Evolutionary conservation across 345 rosid genomes (phyloP).

Genomic region (Pugionium cornutum): DNA sequence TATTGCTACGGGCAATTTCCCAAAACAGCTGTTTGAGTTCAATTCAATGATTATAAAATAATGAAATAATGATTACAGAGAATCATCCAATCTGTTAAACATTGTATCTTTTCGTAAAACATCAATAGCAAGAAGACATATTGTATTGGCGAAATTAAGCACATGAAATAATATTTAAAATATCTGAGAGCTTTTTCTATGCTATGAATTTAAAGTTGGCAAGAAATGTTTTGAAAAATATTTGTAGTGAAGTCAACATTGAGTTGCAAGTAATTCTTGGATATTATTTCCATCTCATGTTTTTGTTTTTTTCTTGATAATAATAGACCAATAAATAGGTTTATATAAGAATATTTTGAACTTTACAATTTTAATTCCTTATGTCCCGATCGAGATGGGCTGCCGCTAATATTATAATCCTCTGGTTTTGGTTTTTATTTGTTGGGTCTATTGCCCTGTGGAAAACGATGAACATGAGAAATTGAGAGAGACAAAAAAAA

Average conservation of each 20-base stretch:
- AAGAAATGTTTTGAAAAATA: background rate
- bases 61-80: conserved; percentile 23
- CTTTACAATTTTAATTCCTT: conserved; percentile 17
- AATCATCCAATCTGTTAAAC: conserved; percentile 31
- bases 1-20: too few relatives aligned
- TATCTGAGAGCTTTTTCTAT: too few relatives aligned
- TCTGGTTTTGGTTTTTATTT: conserved; percentile 13
- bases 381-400: conserved; percentile 25
- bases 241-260: conserved; percentile 32
- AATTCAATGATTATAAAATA: conserved; percentile 27
- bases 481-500: background rate
- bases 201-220: background rate
- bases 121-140: conserved; percentile 28
- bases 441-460: conserved; percentile 22
- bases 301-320: conserved; percentile 13
- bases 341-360: conserved; percentile 11
- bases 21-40: background rate
- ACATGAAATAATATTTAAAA: conserved; percentile 2
- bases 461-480: conserved; percentile 17
- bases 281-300: background rate
- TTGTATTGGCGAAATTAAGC: conserved; percentile 18
- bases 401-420: conserved; percentile 13
- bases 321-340: conserved; percentile 24
- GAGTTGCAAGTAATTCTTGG: background rate
- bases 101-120: conserved; percentile 6